phyloP scores from a whole-genome alignment of 129 eudicot genomes.

The Flaveria trinervia region DNA sequence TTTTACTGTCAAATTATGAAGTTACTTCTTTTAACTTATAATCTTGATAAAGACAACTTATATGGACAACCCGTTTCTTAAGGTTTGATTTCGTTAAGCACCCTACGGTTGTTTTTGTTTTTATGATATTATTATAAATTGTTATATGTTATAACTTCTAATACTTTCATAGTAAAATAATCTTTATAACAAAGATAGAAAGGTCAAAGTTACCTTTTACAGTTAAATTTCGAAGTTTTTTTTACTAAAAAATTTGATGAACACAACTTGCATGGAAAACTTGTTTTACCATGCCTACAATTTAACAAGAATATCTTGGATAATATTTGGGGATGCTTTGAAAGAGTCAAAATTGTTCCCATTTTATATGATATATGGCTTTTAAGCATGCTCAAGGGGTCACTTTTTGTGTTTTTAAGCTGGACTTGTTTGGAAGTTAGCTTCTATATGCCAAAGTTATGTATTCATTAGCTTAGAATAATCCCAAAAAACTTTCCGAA shows the following conservation, averaged over 20 bases:
- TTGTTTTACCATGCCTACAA: neutral
- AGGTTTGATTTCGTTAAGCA: too few species aligned
- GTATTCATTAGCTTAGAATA: neutral
- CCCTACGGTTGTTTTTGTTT: too few species aligned
- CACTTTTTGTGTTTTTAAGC: constrained; percentile 7
- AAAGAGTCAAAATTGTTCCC: constrained; percentile 13
- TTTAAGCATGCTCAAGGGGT: constrained; percentile 47
- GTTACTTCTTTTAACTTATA: neutral
- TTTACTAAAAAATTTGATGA: too few species aligned
- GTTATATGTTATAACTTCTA: too few species aligned
- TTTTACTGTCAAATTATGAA: neutral
- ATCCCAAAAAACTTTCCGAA: constrained; percentile 18
- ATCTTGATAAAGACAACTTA: neutral
- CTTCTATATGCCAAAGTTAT: constrained; percentile 16
- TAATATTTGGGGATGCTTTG: constrained; percentile 22
- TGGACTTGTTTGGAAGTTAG: constrained; percentile 34
- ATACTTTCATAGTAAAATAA: too few species aligned
- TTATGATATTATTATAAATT: too few species aligned
- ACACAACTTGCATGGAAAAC: neutral
- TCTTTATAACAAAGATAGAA: too few species aligned
- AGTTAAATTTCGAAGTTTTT: neutral
- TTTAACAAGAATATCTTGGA: neutral
- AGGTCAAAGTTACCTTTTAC: constrained; percentile 7
- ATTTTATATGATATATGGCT: constrained; percentile 33
- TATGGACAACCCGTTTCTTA: neutral